Base-by-base conservation (phyloP, 176 grass and related monocot species). In the Calamus simplicifolius region DNA sequence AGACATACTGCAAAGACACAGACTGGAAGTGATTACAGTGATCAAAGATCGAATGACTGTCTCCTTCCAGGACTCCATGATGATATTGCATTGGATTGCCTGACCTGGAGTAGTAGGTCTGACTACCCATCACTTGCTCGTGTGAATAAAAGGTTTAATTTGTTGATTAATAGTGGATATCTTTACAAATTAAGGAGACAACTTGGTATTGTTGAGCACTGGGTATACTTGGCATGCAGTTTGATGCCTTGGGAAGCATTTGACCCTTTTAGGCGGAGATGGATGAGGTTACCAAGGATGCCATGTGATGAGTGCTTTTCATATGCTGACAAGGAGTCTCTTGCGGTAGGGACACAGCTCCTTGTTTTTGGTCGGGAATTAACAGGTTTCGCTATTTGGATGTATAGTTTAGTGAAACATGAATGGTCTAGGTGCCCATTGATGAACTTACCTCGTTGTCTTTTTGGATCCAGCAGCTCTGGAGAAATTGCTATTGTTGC, bases 251-350 rank as follows among this genome's bases (percentile, higher is more conserved):
- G 91, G 91, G 83, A 89, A 73, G 86, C 79, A 67, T 95, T 90
- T 61, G 86, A 90, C 69, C 86, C 91, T 68, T 79, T 25, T 0
- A 82, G 69, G 14, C 81, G 66, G 25, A 72, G 82, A 59, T 95
- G 90, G 90, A 95, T 95, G 86, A 82, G 71, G 66, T 72, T 95
- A 30, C 90, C 86, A 3, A 82, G 77, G 72, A 79, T 95, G 74
- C 90, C 90, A 15, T 95, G 90, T 10, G 86, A 95, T 18, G 82
- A 87, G 25, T 90, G 90, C 71, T 95, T 95, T 71, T 89, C 83
- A 67, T 75, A 75, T 68, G 86, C 86, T 50, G 91, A 95, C 65
- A 95, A 90, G 77, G 91, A 90, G 48, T 95, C 91, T 3, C 86
- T 95, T 53, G 86, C 86, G 4, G 91, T 95, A 4, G 91, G 85